These are phyloP conservation scores for Phylloporus sp. DNA, from an alignment of 768 basidiomycete genomes.

Conservation along the genomic window DNA sequence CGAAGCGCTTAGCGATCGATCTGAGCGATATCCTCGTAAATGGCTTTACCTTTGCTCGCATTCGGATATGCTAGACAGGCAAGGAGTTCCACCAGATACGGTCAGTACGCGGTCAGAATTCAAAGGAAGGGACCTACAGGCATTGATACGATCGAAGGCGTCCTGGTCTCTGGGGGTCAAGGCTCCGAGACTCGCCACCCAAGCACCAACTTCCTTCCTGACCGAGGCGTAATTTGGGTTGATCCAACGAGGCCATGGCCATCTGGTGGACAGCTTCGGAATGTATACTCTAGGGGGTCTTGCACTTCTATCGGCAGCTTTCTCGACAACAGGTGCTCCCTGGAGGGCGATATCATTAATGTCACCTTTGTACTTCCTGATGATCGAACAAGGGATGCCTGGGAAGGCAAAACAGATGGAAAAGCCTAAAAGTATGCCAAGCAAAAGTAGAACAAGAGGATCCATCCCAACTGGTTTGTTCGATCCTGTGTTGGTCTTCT, in stretches of 20 bases:
- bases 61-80: conserved; percentile 7
- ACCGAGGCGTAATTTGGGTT: conserved; percentile 1
- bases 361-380: too few relatives aligned
- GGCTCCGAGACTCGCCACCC: conserved; percentile 4
- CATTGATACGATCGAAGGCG: conserved; percentile 11
- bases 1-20: not conserved
- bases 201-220: conserved; percentile 5
- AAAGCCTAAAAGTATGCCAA: not conserved
- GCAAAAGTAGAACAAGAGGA: not conserved
- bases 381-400: too few relatives aligned
- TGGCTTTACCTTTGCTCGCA: conserved; percentile 7
- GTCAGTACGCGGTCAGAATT: not conserved
- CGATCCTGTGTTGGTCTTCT: not conserved
- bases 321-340: not conserved
- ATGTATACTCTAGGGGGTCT: conserved; percentile 3
- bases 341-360: not conserved
- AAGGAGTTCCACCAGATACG: conserved; percentile 6
- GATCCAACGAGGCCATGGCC: conserved; percentile 14
- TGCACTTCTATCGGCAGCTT: not conserved
- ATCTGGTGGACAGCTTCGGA: conserved; percentile 8
- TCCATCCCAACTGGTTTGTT: conserved; percentile 1
- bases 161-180: conserved; percentile 13
- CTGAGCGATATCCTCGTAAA: too few relatives aligned
- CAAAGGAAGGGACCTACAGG: not conserved
- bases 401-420: too few relatives aligned